A percentile compares a stretch with the other conserved stretches of the same genome.
These are phyloP conservation scores for Bipolaris cookei DNA, from an alignment of 2,329 filamentous ascomycete genomes.

Conservation along the genomic window DNA sequence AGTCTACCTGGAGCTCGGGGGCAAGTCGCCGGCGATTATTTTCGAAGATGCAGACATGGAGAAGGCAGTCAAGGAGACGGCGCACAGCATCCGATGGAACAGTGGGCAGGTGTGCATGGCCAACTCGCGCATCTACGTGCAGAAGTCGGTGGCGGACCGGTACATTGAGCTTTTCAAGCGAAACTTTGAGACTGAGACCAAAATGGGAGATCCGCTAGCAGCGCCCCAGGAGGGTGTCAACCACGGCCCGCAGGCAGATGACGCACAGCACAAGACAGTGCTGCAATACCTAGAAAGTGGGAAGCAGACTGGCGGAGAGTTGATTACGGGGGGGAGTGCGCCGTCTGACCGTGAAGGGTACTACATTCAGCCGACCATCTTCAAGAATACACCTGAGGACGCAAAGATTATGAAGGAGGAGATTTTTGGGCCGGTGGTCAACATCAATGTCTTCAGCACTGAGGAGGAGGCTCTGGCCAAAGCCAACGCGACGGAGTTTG, in stretches of 20 bases:
- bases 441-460: slow-evolving; percentile 76
- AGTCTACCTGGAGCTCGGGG: slow-evolving; percentile 83
- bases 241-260: slow-evolving; percentile 60
- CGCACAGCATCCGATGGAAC: slow-evolving; percentile 60
- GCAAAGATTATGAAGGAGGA: slow-evolving; percentile 85
- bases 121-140: slow-evolving; percentile 64
- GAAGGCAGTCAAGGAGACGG: slow-evolving; percentile 67
- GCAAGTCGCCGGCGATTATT: slow-evolving; percentile 84
- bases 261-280: slow-evolving; percentile 58
- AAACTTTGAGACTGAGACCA: slow-evolving; percentile 34
- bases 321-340: slow-evolving; percentile 41
- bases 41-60: slow-evolving; percentile 81
- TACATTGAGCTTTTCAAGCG: slow-evolving; percentile 53
- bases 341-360: slow-evolving; percentile 42
- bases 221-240: slow-evolving; percentile 76
- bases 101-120: slow-evolving; percentile 67
- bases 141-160: slow-evolving; percentile 57
- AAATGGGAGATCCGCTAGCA: slow-evolving; percentile 64
- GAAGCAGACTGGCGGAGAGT: slow-evolving; percentile 66
- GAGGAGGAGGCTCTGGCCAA: slow-evolving; percentile 79
- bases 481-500: slow-evolving; percentile 76
- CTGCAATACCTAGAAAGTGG: slow-evolving; percentile 60
- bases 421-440: slow-evolving; percentile 83
- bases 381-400: slow-evolving; percentile 75
- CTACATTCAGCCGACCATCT: slow-evolving; percentile 75